Percentiles rank a stretch among this genome's conserved stretches.
phyloP scores from a whole-genome alignment of 306 rosid species.

The Cajanus cajan region DNA sequence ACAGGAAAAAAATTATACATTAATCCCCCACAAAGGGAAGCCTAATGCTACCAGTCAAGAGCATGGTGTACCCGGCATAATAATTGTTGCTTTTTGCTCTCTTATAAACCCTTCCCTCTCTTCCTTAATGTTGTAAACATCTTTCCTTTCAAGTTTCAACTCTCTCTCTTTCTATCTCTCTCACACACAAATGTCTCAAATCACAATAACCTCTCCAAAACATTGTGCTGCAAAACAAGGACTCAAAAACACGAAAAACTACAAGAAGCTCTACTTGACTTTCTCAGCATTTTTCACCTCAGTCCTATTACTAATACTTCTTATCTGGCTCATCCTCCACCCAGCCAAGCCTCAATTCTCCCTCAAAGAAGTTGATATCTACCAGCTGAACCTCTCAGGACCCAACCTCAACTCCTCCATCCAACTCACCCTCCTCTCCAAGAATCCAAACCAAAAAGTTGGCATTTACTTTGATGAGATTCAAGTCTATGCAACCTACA shows the following conservation, averaged over 20 bases:
- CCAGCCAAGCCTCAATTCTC: conserved; percentile 81
- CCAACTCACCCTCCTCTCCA: conserved; percentile 71
- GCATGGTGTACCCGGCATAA: conserved; percentile 27
- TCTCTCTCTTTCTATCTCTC: not conserved
- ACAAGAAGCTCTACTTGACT: conserved; percentile 56
- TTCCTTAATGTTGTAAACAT: conserved; percentile 51
- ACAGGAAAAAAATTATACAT: too few relatives aligned
- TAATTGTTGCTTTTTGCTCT: conserved; percentile 49
- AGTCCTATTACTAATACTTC: conserved; percentile 48
- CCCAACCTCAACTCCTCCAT: conserved; percentile 75
- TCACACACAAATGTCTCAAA: conserved; percentile 64
- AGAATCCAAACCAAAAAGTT: conserved; percentile 79
- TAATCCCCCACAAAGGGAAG: conserved; percentile 18
- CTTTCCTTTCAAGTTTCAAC: conserved; percentile 9
- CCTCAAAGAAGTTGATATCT: conserved; percentile 68
- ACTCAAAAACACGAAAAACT: conserved; percentile 42
- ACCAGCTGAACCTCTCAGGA: conserved; percentile 64
- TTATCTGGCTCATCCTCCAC: conserved; percentile 64
- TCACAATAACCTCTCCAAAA: conserved; percentile 62
- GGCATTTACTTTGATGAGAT: conserved; percentile 83
- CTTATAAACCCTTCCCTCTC: conserved; percentile 33
- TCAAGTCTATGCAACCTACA: conserved; percentile 64
- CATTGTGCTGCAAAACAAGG: conserved; percentile 69
- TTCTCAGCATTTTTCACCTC: conserved; percentile 57
- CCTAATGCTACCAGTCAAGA: conserved; percentile 44